Conservation (phyloP, 352 stramenopile species). For the Phytophthora sp. region DNA sequence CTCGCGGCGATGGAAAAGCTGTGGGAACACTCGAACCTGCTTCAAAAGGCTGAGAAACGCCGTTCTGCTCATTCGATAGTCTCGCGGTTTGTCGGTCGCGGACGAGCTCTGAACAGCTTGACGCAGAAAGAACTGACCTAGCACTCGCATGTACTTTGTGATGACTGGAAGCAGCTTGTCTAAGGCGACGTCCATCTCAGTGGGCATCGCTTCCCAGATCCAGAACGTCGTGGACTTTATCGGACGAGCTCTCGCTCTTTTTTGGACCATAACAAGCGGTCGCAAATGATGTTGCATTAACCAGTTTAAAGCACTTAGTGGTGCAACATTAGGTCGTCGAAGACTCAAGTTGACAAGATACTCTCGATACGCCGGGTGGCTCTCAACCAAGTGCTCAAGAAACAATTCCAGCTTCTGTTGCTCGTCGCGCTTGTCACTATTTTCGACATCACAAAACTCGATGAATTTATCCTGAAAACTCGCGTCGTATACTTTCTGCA, state of each 20-base stretch:
- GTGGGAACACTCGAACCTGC: slow-evolving; percentile 55
- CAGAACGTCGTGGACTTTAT: slow-evolving; percentile 22
- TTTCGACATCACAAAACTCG: background rate
- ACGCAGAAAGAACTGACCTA: slow-evolving; percentile 51
- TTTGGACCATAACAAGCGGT: slow-evolving; percentile 8
- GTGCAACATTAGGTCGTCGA: background rate
- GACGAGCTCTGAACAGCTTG: slow-evolving; percentile 27
- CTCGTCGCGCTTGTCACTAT: slow-evolving; percentile 13
- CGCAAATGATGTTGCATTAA: slow-evolving; percentile 25
- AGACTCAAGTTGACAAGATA: slow-evolving; percentile 1
- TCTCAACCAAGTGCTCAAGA: slow-evolving; percentile 30
- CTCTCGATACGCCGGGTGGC: slow-evolving; percentile 29
- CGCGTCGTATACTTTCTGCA: slow-evolving; percentile 42
- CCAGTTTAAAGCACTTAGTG: slow-evolving; percentile 21
- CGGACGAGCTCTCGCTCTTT: slow-evolving; percentile 4
- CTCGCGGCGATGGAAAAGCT: slow-evolving; percentile 65
- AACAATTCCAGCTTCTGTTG: slow-evolving; percentile 32
- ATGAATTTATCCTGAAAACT: slow-evolving; percentile 10
- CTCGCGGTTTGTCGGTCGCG: slow-evolving; percentile 18
- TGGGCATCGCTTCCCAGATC: slow-evolving; percentile 35
- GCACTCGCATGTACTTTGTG: slow-evolving; percentile 48
- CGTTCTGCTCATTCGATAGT: slow-evolving; percentile 36
- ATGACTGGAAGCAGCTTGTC: slow-evolving; percentile 47
- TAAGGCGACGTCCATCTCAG: slow-evolving; percentile 35
- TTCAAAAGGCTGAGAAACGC: slow-evolving; percentile 62